Conservation (phyloP, 495 filamentous ascomycete species). For the Aspergillus wentii region DNA sequence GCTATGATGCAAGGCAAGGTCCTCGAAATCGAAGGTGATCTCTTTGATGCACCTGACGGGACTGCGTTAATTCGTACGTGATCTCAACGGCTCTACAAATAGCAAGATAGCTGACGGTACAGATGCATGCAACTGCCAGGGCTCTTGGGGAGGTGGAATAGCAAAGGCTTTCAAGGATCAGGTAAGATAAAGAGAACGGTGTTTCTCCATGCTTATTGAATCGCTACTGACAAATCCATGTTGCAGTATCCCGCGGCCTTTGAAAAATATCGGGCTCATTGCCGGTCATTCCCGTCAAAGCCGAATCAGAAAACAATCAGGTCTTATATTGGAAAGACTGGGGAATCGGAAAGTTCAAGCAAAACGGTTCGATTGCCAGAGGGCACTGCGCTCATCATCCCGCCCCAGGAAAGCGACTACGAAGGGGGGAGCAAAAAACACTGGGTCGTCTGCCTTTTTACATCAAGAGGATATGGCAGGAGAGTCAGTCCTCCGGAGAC, state of each 20-base stretch:
- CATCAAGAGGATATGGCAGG: constrained; percentile 27
- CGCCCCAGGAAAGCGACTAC: constrained; percentile 27
- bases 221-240: not conserved
- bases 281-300: constrained; percentile 8
- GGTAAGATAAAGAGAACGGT: constrained; percentile 18
- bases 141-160: constrained; percentile 41
- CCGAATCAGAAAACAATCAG: constrained; percentile 3
- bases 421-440: constrained; percentile 18
- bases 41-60: constrained; percentile 40
- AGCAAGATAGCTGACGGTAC: constrained; percentile 1
- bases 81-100: not conserved
- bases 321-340: constrained; percentile 5
- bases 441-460: constrained; percentile 49
- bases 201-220: not conserved
- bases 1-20: no score
- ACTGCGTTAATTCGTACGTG: constrained; percentile 41
- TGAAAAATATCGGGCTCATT: constrained; percentile 28
- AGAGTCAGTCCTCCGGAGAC: constrained; percentile 16
- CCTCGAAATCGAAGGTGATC: constrained; percentile 30
- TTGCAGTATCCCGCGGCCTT: constrained; percentile 39
- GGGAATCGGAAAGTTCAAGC: not conserved
- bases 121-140: constrained; percentile 46
- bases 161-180: constrained; percentile 28
- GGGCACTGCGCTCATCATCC: constrained; percentile 43
- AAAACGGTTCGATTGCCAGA: constrained; percentile 12